These are phyloP conservation scores for Nitzschia sp. DNA, from an alignment of 108 stramenopile genomes.

Conservation along the genomic window DNA sequence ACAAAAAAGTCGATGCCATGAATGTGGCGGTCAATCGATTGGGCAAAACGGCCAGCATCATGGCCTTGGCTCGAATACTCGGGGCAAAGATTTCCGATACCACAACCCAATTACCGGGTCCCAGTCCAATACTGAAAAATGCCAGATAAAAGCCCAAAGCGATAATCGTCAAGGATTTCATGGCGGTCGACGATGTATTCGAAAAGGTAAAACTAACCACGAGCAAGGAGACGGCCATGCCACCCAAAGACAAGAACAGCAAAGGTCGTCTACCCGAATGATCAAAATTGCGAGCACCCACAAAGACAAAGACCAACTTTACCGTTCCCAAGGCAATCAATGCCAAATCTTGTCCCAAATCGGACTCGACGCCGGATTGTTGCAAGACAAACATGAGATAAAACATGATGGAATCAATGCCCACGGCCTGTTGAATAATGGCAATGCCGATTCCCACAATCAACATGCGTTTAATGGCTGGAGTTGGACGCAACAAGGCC, in stretches of 20 bases:
- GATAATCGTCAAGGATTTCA: conserved; percentile 21
- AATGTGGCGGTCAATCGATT: conserved; percentile 69
- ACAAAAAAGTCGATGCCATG: conserved; percentile 61
- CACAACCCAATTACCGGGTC: conserved; percentile 69
- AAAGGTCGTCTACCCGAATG: conserved; percentile 68
- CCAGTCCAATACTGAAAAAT: conserved; percentile 71
- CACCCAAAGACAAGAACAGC: conserved; percentile 60
- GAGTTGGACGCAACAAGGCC: conserved; percentile 73
- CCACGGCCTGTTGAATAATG: conserved; percentile 80
- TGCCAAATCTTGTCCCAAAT: conserved; percentile 43
- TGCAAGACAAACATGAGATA: conserved; percentile 72
- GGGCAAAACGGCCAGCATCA: conserved; percentile 68
- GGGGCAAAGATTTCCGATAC: conserved; percentile 73
- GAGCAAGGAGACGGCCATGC: conserved; percentile 47
- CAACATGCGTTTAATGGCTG: conserved; percentile 78
- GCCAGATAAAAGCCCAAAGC: conserved; percentile 60
- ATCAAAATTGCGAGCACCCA: conserved; percentile 72
- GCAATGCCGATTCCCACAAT: conserved; percentile 78
- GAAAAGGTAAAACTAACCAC: conserved; percentile 35
- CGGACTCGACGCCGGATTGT: conserved; percentile 59
- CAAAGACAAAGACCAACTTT: conserved; percentile 58
- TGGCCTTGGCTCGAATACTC: conserved; percentile 73
- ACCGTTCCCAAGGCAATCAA: conserved; percentile 63
- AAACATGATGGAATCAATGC: conserved; percentile 87
- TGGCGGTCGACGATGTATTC: neutral